Percentiles rank a stretch among this genome's conserved stretches.
Evolutionary conservation across 2,329 filamentous ascomycete species (phyloP).

Genomic region (Colletotrichum echinochloae): DNA sequence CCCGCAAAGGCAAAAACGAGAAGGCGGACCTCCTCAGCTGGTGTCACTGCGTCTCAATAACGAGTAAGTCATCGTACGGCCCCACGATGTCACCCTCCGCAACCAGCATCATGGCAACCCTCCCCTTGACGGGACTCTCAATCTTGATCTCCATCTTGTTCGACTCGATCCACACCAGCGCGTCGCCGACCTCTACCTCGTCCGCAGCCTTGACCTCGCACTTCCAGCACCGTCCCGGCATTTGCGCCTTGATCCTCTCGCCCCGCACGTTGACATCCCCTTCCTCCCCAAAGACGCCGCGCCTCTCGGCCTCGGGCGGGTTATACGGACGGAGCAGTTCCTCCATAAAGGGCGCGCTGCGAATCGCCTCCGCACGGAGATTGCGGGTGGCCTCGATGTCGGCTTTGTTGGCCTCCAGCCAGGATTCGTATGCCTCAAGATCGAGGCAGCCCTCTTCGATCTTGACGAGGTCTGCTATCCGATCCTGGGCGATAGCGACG

Average conservation of each 20-base stretch:
- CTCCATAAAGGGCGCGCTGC: constrained; percentile 46
- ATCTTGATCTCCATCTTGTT: constrained; percentile 55
- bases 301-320: constrained; percentile 32
- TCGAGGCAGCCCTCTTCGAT: constrained; percentile 47
- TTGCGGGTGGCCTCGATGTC: constrained; percentile 43
- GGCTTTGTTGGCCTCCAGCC: constrained; percentile 47
- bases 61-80: constrained; percentile 45
- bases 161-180: constrained; percentile 51
- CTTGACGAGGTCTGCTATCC: constrained; percentile 44
- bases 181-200: constrained; percentile 46
- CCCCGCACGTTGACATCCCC: constrained; percentile 31
- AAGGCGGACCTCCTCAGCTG: neutral
- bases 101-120: constrained; percentile 45
- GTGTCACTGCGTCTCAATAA: constrained; percentile 41
- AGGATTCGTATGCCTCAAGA: constrained; percentile 48
- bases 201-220: constrained; percentile 46
- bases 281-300: constrained; percentile 3
- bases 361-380: constrained; percentile 45
- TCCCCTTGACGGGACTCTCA: constrained; percentile 46
- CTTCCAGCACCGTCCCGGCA: constrained; percentile 52
- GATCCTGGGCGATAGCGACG: constrained; percentile 32
- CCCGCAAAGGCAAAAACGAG: neutral
- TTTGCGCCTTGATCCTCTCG: constrained; percentile 47
- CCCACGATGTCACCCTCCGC: constrained; percentile 48
- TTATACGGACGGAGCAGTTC: constrained; percentile 47